Evolutionary conservation across 108 stramenopile genomes (phyloP).

Genomic region (Nitzschia palea): DNA sequence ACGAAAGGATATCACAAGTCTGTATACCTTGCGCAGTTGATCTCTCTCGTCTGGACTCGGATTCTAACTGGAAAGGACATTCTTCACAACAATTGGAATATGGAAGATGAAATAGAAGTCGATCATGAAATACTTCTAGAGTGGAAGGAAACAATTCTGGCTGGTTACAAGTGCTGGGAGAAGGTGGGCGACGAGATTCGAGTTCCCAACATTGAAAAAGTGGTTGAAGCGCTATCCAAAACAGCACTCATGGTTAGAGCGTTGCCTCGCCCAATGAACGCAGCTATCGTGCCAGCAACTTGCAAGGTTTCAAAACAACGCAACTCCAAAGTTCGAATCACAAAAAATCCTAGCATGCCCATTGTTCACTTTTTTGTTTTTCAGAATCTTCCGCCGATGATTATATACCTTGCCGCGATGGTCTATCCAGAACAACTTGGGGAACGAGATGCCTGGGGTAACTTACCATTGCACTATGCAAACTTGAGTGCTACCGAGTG

Average conservation of each 20-base stretch:
- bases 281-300: neutral
- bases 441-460: conserved; percentile 43
- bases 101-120: neutral
- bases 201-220: neutral
- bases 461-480: conserved; percentile 35
- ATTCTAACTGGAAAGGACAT: neutral
- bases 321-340: neutral
- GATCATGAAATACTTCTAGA: neutral
- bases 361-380: neutral
- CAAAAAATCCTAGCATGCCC: neutral
- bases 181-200: neutral
- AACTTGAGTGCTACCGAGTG: neutral
- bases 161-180: neutral
- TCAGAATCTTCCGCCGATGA: conserved; percentile 46
- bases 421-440: conserved; percentile 50
- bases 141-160: neutral
- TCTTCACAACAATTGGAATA: neutral
- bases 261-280: neutral
- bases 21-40: neutral
- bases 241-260: neutral
- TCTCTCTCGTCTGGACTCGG: neutral
- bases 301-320: neutral
- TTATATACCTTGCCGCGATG: conserved; percentile 51
- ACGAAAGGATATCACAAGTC: neutral
- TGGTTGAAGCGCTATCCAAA: neutral